These are phyloP conservation scores for Calonectria hongkongensis DNA, from an alignment of 2,329 filamentous ascomycete genomes.

Conservation along the genomic window DNA sequence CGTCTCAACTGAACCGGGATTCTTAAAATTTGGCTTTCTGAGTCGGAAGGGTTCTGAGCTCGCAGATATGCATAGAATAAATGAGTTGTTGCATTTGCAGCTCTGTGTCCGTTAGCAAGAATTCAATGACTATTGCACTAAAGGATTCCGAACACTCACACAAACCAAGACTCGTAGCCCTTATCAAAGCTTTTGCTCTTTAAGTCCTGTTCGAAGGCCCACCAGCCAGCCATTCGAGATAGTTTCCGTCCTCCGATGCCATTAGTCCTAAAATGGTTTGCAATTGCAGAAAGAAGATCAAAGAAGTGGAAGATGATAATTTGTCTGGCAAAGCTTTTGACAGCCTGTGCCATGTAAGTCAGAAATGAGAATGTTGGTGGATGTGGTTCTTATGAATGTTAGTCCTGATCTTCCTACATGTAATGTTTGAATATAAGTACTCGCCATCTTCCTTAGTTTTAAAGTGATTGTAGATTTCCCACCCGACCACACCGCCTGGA, in stretches of 20 bases:
- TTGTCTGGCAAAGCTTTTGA: not conserved
- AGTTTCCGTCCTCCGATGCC: not conserved
- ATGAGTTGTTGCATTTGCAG: not conserved
- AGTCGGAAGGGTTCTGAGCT: not conserved
- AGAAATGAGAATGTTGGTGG: not conserved
- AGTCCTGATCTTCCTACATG: not conserved
- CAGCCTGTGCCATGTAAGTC: not conserved
- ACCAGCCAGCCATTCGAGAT: conserved; percentile 3
- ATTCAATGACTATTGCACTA: not conserved
- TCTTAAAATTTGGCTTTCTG: too few relatives aligned
- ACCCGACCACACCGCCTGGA: conserved; percentile 1
- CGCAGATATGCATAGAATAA: not conserved
- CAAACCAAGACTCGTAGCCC: not conserved
- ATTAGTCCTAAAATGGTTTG: not conserved
- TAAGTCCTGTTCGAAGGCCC: not conserved
- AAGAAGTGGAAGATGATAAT: conserved; percentile 4
- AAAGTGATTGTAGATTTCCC: not conserved
- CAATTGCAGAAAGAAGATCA: not conserved
- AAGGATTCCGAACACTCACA: not conserved
- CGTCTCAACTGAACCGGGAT: not conserved
- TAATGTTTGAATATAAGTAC: not conserved
- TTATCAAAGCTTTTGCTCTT: not conserved
- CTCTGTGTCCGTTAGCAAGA: not conserved
- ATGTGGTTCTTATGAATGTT: not conserved
- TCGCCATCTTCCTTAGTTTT: not conserved